These are phyloP conservation scores for Metarhizium rileyi DNA, from an alignment of 2,329 filamentous ascomycete genomes.

Conservation along the genomic window DNA sequence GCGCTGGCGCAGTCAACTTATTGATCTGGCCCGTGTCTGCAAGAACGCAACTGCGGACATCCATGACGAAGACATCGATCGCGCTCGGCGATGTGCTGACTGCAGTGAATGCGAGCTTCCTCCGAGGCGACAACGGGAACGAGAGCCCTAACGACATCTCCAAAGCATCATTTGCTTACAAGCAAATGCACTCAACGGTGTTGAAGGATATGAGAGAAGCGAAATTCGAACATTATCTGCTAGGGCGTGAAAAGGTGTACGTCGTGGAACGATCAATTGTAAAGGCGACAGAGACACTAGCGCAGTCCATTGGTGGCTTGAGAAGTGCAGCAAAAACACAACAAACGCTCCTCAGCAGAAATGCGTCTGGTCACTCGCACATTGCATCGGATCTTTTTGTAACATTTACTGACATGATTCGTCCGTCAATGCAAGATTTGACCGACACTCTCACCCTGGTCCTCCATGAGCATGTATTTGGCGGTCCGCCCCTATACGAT, in stretches of 20 bases:
- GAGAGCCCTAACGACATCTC: constrained; percentile 5
- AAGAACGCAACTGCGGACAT: constrained; percentile 56
- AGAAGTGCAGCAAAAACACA: constrained; percentile 79
- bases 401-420: constrained; percentile 73
- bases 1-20: constrained; percentile 59
- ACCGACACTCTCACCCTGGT: constrained; percentile 76
- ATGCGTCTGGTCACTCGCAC: not conserved
- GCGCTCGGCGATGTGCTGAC: constrained; percentile 69
- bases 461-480: constrained; percentile 72
- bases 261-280: constrained; percentile 65
- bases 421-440: constrained; percentile 82
- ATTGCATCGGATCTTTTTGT: constrained; percentile 66
- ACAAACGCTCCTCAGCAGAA: constrained; percentile 58
- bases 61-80: constrained; percentile 61
- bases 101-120: constrained; percentile 67
- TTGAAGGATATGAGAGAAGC: constrained; percentile 70
- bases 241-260: constrained; percentile 69
- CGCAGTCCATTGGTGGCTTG: constrained; percentile 77
- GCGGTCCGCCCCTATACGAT: constrained; percentile 18
- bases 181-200: constrained; percentile 34
- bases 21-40: constrained; percentile 68
- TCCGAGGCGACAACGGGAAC: constrained; percentile 46
- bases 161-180: constrained; percentile 37
- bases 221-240: constrained; percentile 72
- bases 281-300: constrained; percentile 68